phyloP scores from a whole-genome alignment of 176 grass and related monocot species.

The Sorghum bicolor region Sorghum_bicolor_NCBIv3 NC_012870.2:55816001-55816500 shows the following conservation, averaged over 20 bases:
- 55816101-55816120: not conserved
- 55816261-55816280: not conserved
- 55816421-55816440: constrained; percentile 53
- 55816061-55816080: not conserved
- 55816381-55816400: constrained; percentile 29
- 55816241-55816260: constrained; percentile 22
- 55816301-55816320: constrained; percentile 64
- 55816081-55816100: not conserved
- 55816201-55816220: not conserved
- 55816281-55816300: constrained; percentile 34
- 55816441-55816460: constrained; percentile 69
- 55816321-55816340: constrained; percentile 71
- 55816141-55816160: too few species aligned
- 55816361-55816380: constrained; percentile 32
- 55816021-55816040: not conserved
- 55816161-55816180: too few species aligned
- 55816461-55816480: constrained; percentile 60
- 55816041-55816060: not conserved
- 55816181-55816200: not conserved
- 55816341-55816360: constrained; percentile 28
- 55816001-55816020: not conserved
- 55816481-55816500: constrained; percentile 33
- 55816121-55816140: too few species aligned
- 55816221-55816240: not conserved
- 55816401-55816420: constrained; percentile 7